These are phyloP conservation scores for Blastocystis sp. DNA, from an alignment of 352 stramenopile genomes.

Conservation along the genomic window DNA sequence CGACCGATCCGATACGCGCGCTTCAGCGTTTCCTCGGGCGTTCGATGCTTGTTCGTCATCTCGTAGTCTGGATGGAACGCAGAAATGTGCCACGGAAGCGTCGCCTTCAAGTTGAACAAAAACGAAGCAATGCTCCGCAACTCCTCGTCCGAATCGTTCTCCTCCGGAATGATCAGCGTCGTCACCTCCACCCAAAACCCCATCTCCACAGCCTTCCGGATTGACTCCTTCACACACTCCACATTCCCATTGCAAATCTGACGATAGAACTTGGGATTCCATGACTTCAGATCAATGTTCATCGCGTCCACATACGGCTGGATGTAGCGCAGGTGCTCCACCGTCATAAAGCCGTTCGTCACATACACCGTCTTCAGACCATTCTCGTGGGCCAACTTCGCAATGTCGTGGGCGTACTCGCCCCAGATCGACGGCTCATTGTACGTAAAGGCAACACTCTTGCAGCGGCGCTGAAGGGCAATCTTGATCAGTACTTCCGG, in stretches of 20 bases:
- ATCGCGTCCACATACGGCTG: conserved; percentile 42
- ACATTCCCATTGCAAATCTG: conserved; percentile 29
- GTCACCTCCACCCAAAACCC: conserved; percentile 56
- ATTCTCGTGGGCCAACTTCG: conserved; percentile 32
- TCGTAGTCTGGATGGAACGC: conserved; percentile 56
- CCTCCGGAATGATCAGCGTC: conserved; percentile 53
- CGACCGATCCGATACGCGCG: conserved; percentile 46
- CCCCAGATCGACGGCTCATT: conserved; percentile 56
- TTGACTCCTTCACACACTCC: neutral
- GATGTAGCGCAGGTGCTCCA: conserved; percentile 51
- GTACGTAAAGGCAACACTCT: conserved; percentile 53
- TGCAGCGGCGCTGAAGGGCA: conserved; percentile 4
- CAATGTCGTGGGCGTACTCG: conserved; percentile 54
- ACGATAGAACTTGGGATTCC: conserved; percentile 46
- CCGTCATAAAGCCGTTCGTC: conserved; percentile 52
- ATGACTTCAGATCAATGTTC: conserved; percentile 55
- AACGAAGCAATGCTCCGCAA: conserved; percentile 31
- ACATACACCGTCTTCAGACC: conserved; percentile 54
- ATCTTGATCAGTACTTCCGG: conserved; percentile 5
- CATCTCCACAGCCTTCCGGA: conserved; percentile 32
- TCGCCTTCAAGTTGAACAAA: conserved; percentile 7
- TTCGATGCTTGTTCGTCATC: conserved; percentile 50
- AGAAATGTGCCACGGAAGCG: conserved; percentile 55
- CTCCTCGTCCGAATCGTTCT: conserved; percentile 45
- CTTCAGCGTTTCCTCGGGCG: conserved; percentile 20